Evolutionary conservation across 2,329 filamentous ascomycete genomes (phyloP).

Genomic region (Apiospora hydei): DNA sequence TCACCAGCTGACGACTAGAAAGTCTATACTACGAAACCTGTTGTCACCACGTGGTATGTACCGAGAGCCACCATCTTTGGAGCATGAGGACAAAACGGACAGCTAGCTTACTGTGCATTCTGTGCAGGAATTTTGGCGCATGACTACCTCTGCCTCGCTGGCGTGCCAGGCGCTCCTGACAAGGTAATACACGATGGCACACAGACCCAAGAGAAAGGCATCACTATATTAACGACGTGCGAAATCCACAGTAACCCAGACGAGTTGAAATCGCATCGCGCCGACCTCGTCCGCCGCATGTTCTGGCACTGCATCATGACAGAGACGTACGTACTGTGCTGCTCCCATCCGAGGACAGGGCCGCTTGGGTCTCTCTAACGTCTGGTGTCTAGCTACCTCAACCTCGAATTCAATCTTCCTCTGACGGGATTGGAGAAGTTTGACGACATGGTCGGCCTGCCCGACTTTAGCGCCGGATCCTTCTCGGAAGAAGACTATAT

Average conservation of each 20-base stretch:
- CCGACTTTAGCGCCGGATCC: conserved; percentile 55
- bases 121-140: conserved; percentile 66
- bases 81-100: conserved; percentile 26
- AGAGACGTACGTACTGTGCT: conserved; percentile 58
- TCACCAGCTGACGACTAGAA: conserved; percentile 33
- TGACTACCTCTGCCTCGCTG: conserved; percentile 61
- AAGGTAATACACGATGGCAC: conserved; percentile 48
- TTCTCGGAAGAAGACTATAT: conserved; percentile 56
- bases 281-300: conserved; percentile 59
- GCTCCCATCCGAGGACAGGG: background rate
- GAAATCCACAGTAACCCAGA: conserved; percentile 43
- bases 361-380: conserved; percentile 23
- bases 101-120: background rate
- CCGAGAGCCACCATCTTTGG: conserved; percentile 1
- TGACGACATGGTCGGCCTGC: conserved; percentile 61
- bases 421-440: conserved; percentile 60
- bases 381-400: conserved; percentile 52
- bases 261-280: conserved; percentile 54
- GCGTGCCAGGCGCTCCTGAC: conserved; percentile 64
- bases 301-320: conserved; percentile 66
- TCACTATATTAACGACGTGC: conserved; percentile 29
- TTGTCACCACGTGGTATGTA: conserved; percentile 56
- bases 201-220: background rate
- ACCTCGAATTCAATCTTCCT: conserved; percentile 65
- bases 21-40: conserved; percentile 63